These are phyloP conservation scores for Pittosporum tobira DNA, from an alignment of 129 eudicot genomes.

Conservation along the genomic window DNA sequence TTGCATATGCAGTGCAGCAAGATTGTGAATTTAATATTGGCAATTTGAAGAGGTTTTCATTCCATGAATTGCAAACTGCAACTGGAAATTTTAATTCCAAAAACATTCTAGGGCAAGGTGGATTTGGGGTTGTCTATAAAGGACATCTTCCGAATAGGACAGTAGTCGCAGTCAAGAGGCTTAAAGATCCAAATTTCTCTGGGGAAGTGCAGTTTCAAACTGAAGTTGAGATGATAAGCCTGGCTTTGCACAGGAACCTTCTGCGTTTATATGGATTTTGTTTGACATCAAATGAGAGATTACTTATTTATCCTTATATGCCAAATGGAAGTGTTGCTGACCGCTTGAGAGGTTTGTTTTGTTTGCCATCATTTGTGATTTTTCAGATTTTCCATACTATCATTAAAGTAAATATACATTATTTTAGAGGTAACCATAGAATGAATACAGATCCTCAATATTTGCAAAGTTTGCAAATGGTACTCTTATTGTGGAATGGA, in stretches of 20 bases:
- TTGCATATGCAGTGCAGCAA: constrained; percentile 69
- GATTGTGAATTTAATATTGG: constrained; percentile 79
- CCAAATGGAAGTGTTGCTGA: constrained; percentile 98
- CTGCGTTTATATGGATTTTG: constrained; percentile 87
- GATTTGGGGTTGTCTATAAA: constrained; percentile 90
- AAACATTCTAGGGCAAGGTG: constrained; percentile 86
- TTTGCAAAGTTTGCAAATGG: too few relatives aligned
- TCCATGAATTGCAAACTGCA: constrained; percentile 83
- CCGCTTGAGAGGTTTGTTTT: constrained; percentile 68
- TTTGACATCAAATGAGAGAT: constrained; percentile 77
- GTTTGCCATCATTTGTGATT: not conserved
- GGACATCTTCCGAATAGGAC: constrained; percentile 70
- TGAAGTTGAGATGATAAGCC: constrained; percentile 93
- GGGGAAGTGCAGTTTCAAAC: constrained; percentile 97
- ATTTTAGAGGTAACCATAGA: too few relatives aligned
- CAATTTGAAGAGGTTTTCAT: constrained; percentile 66
- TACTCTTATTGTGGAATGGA: not conserved
- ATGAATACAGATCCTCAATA: too few relatives aligned
- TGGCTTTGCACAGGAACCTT: constrained; percentile 88
- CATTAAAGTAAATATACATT: too few relatives aligned
- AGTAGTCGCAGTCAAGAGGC: constrained; percentile 83
- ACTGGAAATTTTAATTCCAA: constrained; percentile 71
- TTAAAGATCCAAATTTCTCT: constrained; percentile 72
- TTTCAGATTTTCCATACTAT: not conserved
- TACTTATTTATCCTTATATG: constrained; percentile 96